Evolutionary conservation across 768 basidiomycete species (phyloP), one percentile per base, ranked within the genome.

Genomic region (Lactarius evosmus): DNA sequence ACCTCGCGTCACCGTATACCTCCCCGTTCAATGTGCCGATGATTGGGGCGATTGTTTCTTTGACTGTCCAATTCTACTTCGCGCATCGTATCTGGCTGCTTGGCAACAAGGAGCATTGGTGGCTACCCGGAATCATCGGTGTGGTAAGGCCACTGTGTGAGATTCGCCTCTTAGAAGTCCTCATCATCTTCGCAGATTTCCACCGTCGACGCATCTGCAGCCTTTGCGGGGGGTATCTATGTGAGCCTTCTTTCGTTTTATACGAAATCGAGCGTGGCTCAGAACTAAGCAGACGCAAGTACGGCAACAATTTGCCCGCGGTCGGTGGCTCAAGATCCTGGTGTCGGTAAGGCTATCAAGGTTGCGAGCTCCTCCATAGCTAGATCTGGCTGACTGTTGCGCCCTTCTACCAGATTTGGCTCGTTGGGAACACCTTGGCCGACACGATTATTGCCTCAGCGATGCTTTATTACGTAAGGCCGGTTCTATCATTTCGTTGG

Each of bases 1-100:
- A 63, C 29, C 68, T 75, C 5, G 53, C 55, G 4, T 40, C 61
- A 8, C 59, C 70, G 2, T 58, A 67, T 32, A 59, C 69, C 14
- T 67, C 68, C 5, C 54, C 70, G n/a, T 68, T 71, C 19, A 52
- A 63, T 22, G 44, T 30, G 7, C 57, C 52, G 9, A 53, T 63
- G 2, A 54, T 63, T 3, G 62, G 33, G 30, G 25, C 62, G 11
- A 16, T 63, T 11, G 58, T 63, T 3, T 54, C 58, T 8, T 9
- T 46, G 14, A 17, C 25, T 19, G 62, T 63, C 19, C 51, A 63
- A 25, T 32, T 54, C 27, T 63, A 38, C 41, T 63, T 44, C n/a
- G 51, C 40, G 4, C 30, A 63, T 49, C 52, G 62, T 4, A 27
- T 63, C 41, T 63, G 58, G 57, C 3, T 55, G 2, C 62, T 63